Evolutionary conservation across 2,329 filamentous ascomycete species (phyloP), one percentile per base, ranked within the genome.

Genomic region (Clonostachys chloroleuca): DNA sequence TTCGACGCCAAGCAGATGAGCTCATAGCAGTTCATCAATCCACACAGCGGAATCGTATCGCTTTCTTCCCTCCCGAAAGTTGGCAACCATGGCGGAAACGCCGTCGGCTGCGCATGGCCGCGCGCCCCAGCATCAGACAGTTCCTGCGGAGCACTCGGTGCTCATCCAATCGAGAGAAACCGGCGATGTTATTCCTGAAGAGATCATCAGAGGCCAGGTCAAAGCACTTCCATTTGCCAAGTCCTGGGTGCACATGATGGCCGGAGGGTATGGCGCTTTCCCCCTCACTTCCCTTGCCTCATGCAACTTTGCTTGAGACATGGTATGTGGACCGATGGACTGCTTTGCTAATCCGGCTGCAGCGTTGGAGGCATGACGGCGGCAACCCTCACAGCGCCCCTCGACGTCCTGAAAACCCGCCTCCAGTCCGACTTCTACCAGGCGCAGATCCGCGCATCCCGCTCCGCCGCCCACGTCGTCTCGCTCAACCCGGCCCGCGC

Each of bases 361-460:
- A 95, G 92, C 40, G 70, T 89, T 45, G 92, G 92, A 56, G 92
- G 92, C 56, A 95, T 96, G 85, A 91, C 89, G 16, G 86, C 92
- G 12, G 89, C 92, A 20, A 85, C 88, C n/a, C 70, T 96, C n/a
- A 96, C 92, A 2, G 91, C 90, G 9, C 92, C 92, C 18, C 86
- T 97, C 50, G 92, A 96, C 62, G 92, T 96, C 34, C 79, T 97
- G 44, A 95, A 95, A 67, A 97, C 92, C 12, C 84, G 92, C 35
- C 76, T 97, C 4, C 92, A 97, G 65, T 95, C 90, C 59, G 92
- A 95, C 62, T 95, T 95, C 65, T 96, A 96, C 75, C 89, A 96
- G 65, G 77, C 84, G 9, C 89, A 96, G 66, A 78, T 96, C 42
- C 78, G 78, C 33, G 81, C 85, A 14, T 78, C 81, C 10, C 80